A percentile compares a stretch with the other conserved stretches of the same genome.
Evolutionary conservation across 768 basidiomycete genomes (phyloP).

Genomic region (Naganishia kalamii): DNA sequence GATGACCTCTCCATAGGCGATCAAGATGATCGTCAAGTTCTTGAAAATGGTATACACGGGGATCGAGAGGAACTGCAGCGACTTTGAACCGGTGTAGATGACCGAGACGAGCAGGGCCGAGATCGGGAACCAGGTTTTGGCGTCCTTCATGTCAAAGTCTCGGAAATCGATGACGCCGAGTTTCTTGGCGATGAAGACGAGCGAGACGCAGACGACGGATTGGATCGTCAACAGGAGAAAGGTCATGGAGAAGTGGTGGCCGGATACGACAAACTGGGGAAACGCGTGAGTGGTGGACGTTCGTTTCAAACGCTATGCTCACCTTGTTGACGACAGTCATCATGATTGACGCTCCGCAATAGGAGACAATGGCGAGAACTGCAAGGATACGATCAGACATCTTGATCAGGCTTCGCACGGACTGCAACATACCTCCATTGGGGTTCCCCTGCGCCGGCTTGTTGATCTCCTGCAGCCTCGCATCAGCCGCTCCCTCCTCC

Average conservation of each 20-base stretch:
- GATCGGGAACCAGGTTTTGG: constrained; percentile 90
- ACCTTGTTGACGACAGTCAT: constrained; percentile 99
- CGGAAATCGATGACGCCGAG: constrained; percentile 58
- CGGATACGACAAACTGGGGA: constrained; percentile 84
- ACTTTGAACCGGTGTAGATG: constrained; percentile 97
- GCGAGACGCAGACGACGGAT: constrained; percentile 73
- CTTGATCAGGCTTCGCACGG: neutral
- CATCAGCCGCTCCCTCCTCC: constrained; percentile 10
- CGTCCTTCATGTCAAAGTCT: constrained; percentile 71
- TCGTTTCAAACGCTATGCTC: constrained; percentile 15
- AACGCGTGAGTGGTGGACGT: neutral
- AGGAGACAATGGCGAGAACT: constrained; percentile 79
- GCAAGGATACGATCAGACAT: neutral
- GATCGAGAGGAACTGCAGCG: constrained; percentile 94
- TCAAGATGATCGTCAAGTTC: constrained; percentile 97
- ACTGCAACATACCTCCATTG: neutral
- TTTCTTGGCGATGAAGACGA: constrained; percentile 68
- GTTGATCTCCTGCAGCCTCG: constrained; percentile 12
- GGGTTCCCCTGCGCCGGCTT: constrained; percentile 1
- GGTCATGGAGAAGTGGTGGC: constrained; percentile 89
- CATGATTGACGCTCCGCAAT: constrained; percentile 84
- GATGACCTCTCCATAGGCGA: constrained; percentile 93
- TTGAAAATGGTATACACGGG: constrained; percentile 99
- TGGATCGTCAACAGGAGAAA: constrained; percentile 89
- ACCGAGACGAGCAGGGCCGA: constrained; percentile 84